A percentile compares a stretch with the other conserved stretches of the same genome.
These are phyloP conservation scores for Pilaira anomala DNA, from an alignment of 192 early-diverging fungal genomes.

Conservation along the genomic window DNA sequence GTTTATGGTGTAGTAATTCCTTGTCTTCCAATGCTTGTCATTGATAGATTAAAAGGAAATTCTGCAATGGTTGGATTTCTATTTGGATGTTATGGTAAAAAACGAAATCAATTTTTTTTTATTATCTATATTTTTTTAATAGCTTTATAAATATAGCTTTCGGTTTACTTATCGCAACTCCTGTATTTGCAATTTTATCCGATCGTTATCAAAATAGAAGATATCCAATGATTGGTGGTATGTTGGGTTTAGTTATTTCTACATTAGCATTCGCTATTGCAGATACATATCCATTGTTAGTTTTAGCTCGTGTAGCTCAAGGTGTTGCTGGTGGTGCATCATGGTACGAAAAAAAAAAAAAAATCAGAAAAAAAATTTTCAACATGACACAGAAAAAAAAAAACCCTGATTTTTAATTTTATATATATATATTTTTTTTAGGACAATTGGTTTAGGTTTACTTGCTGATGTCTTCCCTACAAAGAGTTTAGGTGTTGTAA, in stretches of 20 bases:
- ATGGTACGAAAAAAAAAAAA: slow-evolving; percentile 41
- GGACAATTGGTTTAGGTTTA: slow-evolving; percentile 69
- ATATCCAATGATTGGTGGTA: slow-evolving; percentile 72
- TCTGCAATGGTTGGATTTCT: slow-evolving; percentile 61
- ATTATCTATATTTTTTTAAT: neutral
- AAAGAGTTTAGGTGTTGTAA: slow-evolving; percentile 62
- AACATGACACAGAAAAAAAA: slow-evolving; percentile 46
- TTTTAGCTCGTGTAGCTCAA: slow-evolving; percentile 67
- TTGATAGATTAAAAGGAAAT: slow-evolving; percentile 54
- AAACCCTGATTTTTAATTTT: neutral
- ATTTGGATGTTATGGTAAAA: slow-evolving; percentile 65
- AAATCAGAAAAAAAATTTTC: slow-evolving; percentile 11
- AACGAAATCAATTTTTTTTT: neutral
- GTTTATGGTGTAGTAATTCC: slow-evolving; percentile 75
- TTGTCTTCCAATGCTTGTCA: slow-evolving; percentile 63
- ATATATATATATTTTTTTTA: slow-evolving; percentile 15
- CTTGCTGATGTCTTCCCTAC: slow-evolving; percentile 67
- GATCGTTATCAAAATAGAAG: slow-evolving; percentile 70
- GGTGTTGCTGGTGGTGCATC: slow-evolving; percentile 71
- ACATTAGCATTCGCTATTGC: slow-evolving; percentile 63
- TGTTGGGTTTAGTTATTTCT: slow-evolving; percentile 60
- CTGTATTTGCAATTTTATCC: slow-evolving; percentile 67
- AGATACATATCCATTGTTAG: slow-evolving; percentile 60
- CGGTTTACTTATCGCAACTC: slow-evolving; percentile 61
- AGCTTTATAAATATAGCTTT: slow-evolving; percentile 36